Base-by-base conservation (phyloP, 2,329 filamentous ascomycete genomes). In the Hymenoscyphus occultus region DNA sequence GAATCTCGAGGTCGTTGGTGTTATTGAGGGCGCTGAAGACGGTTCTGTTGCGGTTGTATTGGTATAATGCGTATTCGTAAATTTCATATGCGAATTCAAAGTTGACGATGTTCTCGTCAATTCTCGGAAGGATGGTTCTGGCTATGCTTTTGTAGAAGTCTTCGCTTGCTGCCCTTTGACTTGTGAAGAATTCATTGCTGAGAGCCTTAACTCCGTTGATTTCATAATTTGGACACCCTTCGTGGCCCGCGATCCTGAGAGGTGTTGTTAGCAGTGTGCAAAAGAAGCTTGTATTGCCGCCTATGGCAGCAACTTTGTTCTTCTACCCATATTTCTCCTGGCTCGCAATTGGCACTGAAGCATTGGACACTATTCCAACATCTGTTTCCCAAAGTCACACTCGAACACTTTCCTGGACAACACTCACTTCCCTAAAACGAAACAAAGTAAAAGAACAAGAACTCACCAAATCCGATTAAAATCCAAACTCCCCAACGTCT, bases 1-100 rank as follows among this genome's bases (percentile, higher is more conserved):
- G 82, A 66, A 85, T 79, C 59, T 74, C 72, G 42, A 90, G 12
- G 76, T 77, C 12, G 72, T 68, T 19, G 76, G 77, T 13, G 72
- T 68, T n/a, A 80, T 82, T 60, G 2, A 90, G 73, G 1, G 71
- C 70, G 0, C 73, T 68, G 32, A 65, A 61, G 5, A 82, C 76
- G 0, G 80, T 80, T 42, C 75, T 71, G 66, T 86, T 83, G 75
- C 87, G 83, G 10, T 74, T 77, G 70, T 81, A 82, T 69, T 81
- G 76, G 71, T 84, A 87, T n/a, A 77, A 74, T 19, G 85, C 83
- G 59, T 82, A 82, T 64, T 88, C 81, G 88, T 84, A 87, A 1
- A 64, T 92, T 69, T 89, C 1, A 66, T 82, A 82, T 1, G 86
- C 85, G 62, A 84, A 81, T 1, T 31, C 65, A 16, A 70, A 74